phyloP scores from a whole-genome alignment of 805 yeast species.

The Yamadazyma phyllophila region DNA sequence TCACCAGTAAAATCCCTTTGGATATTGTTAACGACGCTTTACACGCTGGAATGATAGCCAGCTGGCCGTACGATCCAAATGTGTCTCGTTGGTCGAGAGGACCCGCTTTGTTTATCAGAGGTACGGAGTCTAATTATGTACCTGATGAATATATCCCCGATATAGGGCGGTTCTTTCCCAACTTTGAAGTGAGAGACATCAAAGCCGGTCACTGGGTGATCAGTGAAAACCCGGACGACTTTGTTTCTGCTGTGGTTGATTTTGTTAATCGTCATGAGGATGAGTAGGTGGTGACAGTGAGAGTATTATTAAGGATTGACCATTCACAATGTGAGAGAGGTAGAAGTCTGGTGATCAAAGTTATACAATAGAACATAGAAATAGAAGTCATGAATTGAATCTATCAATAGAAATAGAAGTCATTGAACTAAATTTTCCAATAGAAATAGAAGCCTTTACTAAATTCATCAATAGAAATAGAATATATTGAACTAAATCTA shows the following conservation, averaged over 20 bases:
- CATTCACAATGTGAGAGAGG: no score
- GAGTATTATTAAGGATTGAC: no score
- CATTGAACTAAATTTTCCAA: no score
- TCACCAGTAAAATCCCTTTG: conserved; percentile 65
- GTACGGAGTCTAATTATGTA: conserved; percentile 70
- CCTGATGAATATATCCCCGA: conserved; percentile 77
- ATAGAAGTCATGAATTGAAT: no score
- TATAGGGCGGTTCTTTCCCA: conserved; percentile 77
- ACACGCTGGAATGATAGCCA: conserved; percentile 63
- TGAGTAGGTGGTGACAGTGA: no score
- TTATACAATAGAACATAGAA: no score
- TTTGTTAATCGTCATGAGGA: conserved; percentile 55
- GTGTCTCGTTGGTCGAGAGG: conserved; percentile 54
- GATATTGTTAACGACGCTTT: conserved; percentile 64
- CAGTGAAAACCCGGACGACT: conserved; percentile 79
- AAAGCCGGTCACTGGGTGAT: conserved; percentile 94
- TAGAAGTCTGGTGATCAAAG: no score
- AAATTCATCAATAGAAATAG: no score
- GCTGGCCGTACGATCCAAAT: conserved; percentile 69
- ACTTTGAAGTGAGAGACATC: conserved; percentile 68
- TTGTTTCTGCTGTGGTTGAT: conserved; percentile 58
- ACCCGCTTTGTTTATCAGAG: conserved; percentile 78
- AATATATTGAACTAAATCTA: no score
- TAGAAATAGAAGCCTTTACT: no score
- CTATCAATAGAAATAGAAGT: no score